Base-by-base conservation (phyloP, 306 rosid species). In the Urtica urens region DNA sequence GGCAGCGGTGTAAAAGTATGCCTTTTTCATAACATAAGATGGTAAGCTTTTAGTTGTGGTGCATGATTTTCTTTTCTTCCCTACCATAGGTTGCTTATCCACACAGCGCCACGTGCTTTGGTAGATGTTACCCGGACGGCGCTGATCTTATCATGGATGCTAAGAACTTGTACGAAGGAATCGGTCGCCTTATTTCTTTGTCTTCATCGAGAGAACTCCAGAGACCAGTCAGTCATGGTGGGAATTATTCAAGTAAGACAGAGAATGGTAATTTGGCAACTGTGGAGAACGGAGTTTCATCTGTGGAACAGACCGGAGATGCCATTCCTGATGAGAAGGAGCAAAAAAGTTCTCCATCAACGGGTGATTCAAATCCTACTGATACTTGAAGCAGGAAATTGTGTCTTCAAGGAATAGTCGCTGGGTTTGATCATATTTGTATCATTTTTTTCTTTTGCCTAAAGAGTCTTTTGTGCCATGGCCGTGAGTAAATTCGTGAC, bases 101-200 rank as follows among this genome's bases (percentile, higher is more conserved):
- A 42, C 81, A 85, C 35, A 85, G 86, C 46, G 94, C 99, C 16
- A 74, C 85, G 20, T 85, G 96, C 66, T 92, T 86, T 51, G 99
- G 99, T 30, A 93, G 94, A 41, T 92, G 99, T 71, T 92, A 82
- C 79, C 76, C 81, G 10, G 93, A 93, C 2, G 99, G 94, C 61
- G 71, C 70, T 55, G 62, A 67, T 47, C 52, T 82, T 58, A 57
- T 92, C 38, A 67, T 79, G 79, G 88, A 85, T 33, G 87, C 87
- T 26, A 85, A 79, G 71, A 68, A 63, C 55, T 49, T 84, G 4
- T 90, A 71, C 10, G 73, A 74, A 4, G 97, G 94, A 69, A 62
- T 92, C 20, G 59, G 78, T 53, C 96, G 82, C 58, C 68, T 92
- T 0, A 38, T 85, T 67, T 68, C 71, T 1, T 60, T 86, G 49